These are phyloP conservation scores for Phytophthora litchii DNA, from an alignment of 352 stramenopile genomes.

Conservation along the genomic window DNA sequence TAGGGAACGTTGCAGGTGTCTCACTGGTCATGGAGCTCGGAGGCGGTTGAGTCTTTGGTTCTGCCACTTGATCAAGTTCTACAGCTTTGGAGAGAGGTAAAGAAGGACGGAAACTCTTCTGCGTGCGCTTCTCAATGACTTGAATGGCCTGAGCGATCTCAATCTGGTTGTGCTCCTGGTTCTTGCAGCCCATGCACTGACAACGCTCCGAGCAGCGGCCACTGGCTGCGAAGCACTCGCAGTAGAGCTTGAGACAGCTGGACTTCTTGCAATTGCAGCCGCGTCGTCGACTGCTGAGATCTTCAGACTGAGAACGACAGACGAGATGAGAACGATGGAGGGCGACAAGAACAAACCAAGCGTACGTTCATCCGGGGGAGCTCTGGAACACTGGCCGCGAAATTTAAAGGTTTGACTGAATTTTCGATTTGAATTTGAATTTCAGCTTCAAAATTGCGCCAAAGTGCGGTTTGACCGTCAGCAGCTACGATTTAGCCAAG, in stretches of 20 bases:
- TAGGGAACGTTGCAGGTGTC: constrained; percentile 19
- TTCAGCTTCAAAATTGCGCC: constrained; percentile 30
- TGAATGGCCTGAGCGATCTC: constrained; percentile 66
- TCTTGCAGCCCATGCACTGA: constrained; percentile 81
- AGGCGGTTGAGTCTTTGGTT: constrained; percentile 1
- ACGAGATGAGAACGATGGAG: not conserved
- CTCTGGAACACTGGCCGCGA: constrained; percentile 12
- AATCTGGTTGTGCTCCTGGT: constrained; percentile 59
- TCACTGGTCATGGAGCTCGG: not conserved
- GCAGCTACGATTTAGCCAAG: no score
- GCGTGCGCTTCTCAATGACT: constrained; percentile 54
- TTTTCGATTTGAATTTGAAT: constrained; percentile 46
- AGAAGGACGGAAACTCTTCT: constrained; percentile 54
- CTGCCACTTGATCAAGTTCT: constrained; percentile 1
- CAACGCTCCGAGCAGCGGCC: constrained; percentile 64
- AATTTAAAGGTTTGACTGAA: constrained; percentile 28
- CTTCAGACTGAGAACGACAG: constrained; percentile 9
- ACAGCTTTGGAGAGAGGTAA: constrained; percentile 24
- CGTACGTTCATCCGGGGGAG: constrained; percentile 23
- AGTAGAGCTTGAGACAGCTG: constrained; percentile 95
- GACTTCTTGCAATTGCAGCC: constrained; percentile 97
- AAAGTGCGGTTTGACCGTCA: constrained; percentile 16
- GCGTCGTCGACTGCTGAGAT: constrained; percentile 32
- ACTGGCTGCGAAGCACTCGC: constrained; percentile 74
- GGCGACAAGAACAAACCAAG: not conserved